Evolutionary conservation across 2,329 filamentous ascomycete species (phyloP), one percentile per base, ranked within the genome.

Genomic region (Colletotrichum higginsianum): DNA sequence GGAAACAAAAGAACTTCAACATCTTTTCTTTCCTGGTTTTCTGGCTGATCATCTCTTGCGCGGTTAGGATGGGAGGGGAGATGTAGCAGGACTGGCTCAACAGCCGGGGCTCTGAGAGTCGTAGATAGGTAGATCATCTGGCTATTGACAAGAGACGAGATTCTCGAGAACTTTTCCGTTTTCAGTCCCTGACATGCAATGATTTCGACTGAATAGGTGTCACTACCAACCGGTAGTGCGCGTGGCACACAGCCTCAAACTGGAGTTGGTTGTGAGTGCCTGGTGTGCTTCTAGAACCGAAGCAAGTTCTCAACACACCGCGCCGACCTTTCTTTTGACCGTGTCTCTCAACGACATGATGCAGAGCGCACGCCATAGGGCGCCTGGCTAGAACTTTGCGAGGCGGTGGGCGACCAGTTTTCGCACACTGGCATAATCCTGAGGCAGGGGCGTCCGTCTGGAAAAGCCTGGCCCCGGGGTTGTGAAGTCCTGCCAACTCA

Each of bases 1-100:
- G 82, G 79, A 83, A 82, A 80, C 78, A 81, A 82, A 84, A 84
- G 82, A 83, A 83, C 74, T 85, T 85, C 83, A 85, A 85, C 83
- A 84, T 84, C 82, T 84, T 84, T 84, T 79, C 76, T 79, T 73
- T 81, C 81, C 81, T 80, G 75, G 79, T 82, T 82, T 79, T 81
- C 81, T 80, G 80, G 81, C 81, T 80, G 77, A 83, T 56, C 62
- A 72, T 72, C 65, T 72, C 67, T 71, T 71, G 57, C 61, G 49
- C 66, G 35, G 61, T 44, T 64, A 66, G 58, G 66, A 35, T 57
- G 52, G 62, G 53, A 49, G 60, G 26, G 23, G 49, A 35, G 35
- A 57, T 23, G 53, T 40, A 3, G 53, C n/a, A 57, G 35, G 53
- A 12, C 35, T 23, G 53, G n/a, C 53, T 23, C n/a, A 63, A 53